Evolutionary conservation across 345 rosid species (phyloP).

Genomic region (Populus pruinosa): DNA sequence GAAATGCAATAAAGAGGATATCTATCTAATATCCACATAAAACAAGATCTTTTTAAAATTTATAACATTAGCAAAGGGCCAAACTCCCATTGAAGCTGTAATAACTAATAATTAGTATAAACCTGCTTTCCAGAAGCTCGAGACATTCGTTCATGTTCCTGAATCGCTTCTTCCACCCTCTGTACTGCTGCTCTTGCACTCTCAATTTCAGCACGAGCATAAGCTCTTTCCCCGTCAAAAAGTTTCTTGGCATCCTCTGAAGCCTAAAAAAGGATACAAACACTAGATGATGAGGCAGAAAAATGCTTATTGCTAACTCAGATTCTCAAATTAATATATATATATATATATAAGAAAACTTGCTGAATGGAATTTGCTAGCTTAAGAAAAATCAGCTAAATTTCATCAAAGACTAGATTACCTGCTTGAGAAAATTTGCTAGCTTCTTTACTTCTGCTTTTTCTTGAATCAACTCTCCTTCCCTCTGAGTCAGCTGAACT

Average conservation of each 20-base stretch:
- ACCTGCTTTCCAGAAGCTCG: conserved; percentile 78
- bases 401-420: conserved; percentile 13
- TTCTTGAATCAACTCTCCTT: conserved; percentile 90
- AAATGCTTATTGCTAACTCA: background rate
- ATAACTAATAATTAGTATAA: background rate
- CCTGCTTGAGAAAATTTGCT: conserved; percentile 89
- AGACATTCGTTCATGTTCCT: conserved; percentile 73
- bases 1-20: background rate
- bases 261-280: conserved; percentile 47
- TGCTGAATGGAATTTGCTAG: background rate
- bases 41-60: background rate
- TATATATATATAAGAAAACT: background rate
- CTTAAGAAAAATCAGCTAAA: background rate
- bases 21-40: background rate
- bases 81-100: background rate
- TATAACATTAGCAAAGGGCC: background rate
- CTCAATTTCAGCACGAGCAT: conserved; percentile 95
- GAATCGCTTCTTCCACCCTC: conserved; percentile 94
- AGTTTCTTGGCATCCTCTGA: conserved; percentile 97
- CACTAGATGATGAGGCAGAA: background rate
- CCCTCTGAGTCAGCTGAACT: conserved; percentile 90
- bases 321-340: background rate
- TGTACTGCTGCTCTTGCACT: conserved; percentile 97
- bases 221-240: conserved; percentile 89
- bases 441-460: conserved; percentile 95